Evolutionary conservation across 139 green algal species (phyloP), one percentile per base, ranked within the genome.

Genomic region (Micractinium conductrix): DNA sequence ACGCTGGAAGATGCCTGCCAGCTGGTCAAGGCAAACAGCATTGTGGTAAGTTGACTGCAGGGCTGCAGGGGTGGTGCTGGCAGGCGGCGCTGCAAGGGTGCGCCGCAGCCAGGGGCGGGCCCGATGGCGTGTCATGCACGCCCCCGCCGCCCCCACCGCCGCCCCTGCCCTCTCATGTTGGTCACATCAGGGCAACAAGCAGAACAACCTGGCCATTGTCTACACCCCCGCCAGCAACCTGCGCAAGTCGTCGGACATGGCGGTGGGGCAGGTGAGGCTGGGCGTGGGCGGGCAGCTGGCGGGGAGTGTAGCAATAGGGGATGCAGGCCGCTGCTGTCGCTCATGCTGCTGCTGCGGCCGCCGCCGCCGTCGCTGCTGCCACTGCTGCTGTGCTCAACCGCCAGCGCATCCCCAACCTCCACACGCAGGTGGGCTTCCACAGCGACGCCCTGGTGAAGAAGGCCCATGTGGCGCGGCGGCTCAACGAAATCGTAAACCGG

Each of bases 161-260:
- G n/a, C n/a, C n/a, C n/a, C n/a, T n/a, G n/a, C n/a, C n/a, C n/a
- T n/a, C n/a, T n/a, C n/a, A n/a, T n/a, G n/a, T n/a, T n/a, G n/a
- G n/a, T n/a, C n/a, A n/a, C n/a, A n/a, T n/a, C 78, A 97, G 86
- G 95, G 95, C 44, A 87, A 88, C 83, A 94, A 94, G 79, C 24
- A 63, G 28, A 95, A 95, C 85, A 95, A 97, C 68, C 84, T 99
- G 12, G 58, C 87, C 14, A 93, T 99, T 30, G 92, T 98, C 19
- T 99, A 98, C 90, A 99, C 97, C 28, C 95, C 95, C 0, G 97
- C 93, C 89, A 83, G 60, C 74, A 99, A 99, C 84, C 88, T 99
- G 67, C 94, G 94, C 73, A 99, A 99, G 84, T 91, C 76, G 17
- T 48, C 79, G 2, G 78, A 78, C 62, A 96, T 97, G 92, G 94